Evolutionary conservation across 805 yeast species (phyloP), one percentile per base, ranked within the genome.

Genomic region (Metschnikowia similis): DNA sequence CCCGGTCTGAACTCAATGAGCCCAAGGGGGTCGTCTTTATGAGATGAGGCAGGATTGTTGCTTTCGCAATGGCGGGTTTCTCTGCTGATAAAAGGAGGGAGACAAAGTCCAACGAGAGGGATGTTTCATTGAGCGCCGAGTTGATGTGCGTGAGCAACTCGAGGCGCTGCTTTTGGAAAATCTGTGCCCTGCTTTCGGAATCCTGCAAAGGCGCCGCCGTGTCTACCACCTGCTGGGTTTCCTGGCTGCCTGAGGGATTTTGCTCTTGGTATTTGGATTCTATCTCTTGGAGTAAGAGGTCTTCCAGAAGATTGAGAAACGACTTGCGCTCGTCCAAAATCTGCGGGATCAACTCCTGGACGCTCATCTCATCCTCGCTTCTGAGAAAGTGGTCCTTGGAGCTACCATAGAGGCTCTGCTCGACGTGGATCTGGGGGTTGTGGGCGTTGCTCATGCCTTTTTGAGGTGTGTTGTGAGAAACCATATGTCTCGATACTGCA

Each of bases 31-130:
- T 86, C 48, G 79, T 81, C 58, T 86, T 85, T 57, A 83, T 80
- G 54, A 90, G 70, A 63, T 82, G 90, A 0, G 95, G 89, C 1
- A 96, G 89, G 82, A 92, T 88, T 1, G 97, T 89, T 2, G 90
- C 76, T 32, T 86, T 79, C 2, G 95, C 96, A 1, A 92, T 86
- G 16, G 89, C 88, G 1, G 97, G 97, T 54, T 94, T 78, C 9
- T 82, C 81, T 9, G 88, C 79, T 16, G 96, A 86, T 39, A 92
- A 77, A 50, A 94, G 70, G 52, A 92, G 73, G 1, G 97, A 89
- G 1, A 92, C 85, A 55, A 91, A 87, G 62, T 92, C 99, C 50
- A 91, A 71, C 1, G 96, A 84, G 35, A 94, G 67, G 0, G 97
- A 90, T 0, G 96, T 83, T 62, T 94, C 97, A 63, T 92, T 94